These are phyloP conservation scores for Melampsora americana DNA, from an alignment of 1,284 basidiomycete genomes.

Conservation along the genomic window DNA sequence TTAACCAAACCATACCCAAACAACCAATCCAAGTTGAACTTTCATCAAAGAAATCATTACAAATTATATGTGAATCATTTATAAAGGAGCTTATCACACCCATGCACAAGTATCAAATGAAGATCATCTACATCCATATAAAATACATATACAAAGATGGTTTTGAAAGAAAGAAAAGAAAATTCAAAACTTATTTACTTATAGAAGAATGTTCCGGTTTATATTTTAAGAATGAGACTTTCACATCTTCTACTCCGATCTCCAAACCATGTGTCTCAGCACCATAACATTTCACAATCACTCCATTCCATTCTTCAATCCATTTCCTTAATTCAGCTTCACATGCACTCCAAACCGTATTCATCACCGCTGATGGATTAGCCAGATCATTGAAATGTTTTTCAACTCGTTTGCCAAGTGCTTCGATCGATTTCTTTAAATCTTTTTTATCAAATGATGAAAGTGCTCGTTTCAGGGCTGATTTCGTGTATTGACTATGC, in stretches of 20 bases:
- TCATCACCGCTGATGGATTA: slow-evolving; percentile 66
- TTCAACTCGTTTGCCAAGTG: slow-evolving; percentile 82
- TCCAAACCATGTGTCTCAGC: slow-evolving; percentile 66
- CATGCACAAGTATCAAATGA: too few species aligned
- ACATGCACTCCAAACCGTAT: slow-evolving; percentile 80
- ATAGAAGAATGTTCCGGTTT: slow-evolving; percentile 10
- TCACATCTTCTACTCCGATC: slow-evolving; percentile 71
- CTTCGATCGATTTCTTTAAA: slow-evolving; percentile 74
- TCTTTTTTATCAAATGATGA: slow-evolving; percentile 86
- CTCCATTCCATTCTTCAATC: slow-evolving; percentile 66
- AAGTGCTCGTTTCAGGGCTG: slow-evolving; percentile 73
- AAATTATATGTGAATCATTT: too few species aligned
- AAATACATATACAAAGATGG: too few species aligned
- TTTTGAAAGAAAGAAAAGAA: too few species aligned
- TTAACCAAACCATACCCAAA: too few species aligned
- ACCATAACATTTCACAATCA: slow-evolving; percentile 71
- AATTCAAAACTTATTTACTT: too few species aligned
- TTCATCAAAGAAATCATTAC: too few species aligned
- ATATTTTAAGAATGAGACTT: slow-evolving; percentile 62
- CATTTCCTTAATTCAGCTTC: slow-evolving; percentile 73
- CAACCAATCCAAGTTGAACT: too few species aligned
- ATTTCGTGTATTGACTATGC: slow-evolving; percentile 72
- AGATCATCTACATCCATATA: too few species aligned
- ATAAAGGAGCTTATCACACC: too few species aligned
- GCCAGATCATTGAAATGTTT: slow-evolving; percentile 76